Evolutionary conservation across 371 early-diverging fungal genomes (phyloP), one percentile per base, ranked within the genome.

Genomic region (Mucor plumbeus): DNA sequence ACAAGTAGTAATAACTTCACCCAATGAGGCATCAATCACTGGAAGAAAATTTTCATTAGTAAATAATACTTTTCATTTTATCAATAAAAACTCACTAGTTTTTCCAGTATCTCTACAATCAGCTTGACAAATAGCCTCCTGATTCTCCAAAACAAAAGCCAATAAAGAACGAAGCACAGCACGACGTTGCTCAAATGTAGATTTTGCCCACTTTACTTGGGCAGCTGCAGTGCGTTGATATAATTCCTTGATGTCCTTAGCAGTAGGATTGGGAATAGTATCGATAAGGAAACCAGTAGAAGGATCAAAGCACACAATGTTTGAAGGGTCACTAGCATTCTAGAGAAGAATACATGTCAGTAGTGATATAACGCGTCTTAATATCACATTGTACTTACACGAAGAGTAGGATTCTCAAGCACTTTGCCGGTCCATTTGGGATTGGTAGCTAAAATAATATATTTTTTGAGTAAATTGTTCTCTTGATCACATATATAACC

Each of bases 281-380:
- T 85, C 90, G 38, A 95, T 84, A 40, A 83, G 85, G 48, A 87
- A 87, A 17, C 93, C 95, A 43, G 95, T 95, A 43, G 95, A 84
- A n/a, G 95, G 95, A 65, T 95, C 95, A 72, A 88, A 92, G 75
- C 95, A 95, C 33, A 86, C 77, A 73, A 95, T 94, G n/a, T 71
- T 79, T 13, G 75, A 77, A 7, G 88, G 87, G 33, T 83, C 75
- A 38, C 64, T 63, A 19, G 81, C 71, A 60, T 88, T 83, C 90
- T 90, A 61, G 50, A 59, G 26, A 14, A 38, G 7, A 11, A 21
- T 6, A 21, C 26, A 4, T 50, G 50, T 50, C 26, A 50, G 8
- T 50, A 50, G 3, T 11, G 13, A 50, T 7, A 21, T 8, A 26
- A 50, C 36, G 43, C 26, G 35, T 62, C 40, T 8, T 19, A 26